A percentile compares a stretch with the other conserved stretches of the same genome.
These are phyloP conservation scores for Umbelopsis ramanniana DNA, from an alignment of 192 early-diverging fungal genomes.

Conservation along the genomic window DNA sequence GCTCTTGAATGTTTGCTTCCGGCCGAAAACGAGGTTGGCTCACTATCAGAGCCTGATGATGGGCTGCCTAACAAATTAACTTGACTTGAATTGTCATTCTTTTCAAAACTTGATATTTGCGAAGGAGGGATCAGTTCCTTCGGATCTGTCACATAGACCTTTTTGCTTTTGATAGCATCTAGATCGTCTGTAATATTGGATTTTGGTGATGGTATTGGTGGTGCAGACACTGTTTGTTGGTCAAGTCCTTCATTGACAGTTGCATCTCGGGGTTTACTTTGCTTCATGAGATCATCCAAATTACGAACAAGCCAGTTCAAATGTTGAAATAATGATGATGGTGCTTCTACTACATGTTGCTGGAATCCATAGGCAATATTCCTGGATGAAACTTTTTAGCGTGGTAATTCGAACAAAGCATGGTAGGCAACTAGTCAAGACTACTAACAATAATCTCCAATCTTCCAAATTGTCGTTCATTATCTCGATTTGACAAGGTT, in stretches of 20 bases:
- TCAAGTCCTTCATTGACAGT: neutral
- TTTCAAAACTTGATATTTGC: neutral
- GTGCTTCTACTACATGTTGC: neutral
- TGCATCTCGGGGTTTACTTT: neutral
- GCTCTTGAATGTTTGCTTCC: neutral
- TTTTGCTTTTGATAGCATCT: neutral
- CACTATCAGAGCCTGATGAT: slow-evolving; percentile 8
- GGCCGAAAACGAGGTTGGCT: neutral
- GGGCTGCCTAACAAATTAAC: neutral
- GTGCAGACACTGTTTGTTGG: neutral
- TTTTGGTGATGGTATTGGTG: neutral
- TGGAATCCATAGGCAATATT: slow-evolving; percentile 5
- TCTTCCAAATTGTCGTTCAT: slow-evolving; percentile 7
- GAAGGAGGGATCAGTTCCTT: neutral
- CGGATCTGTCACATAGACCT: neutral
- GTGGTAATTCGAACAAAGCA: no score
- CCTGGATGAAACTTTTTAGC: neutral
- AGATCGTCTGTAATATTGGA: neutral
- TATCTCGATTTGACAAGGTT: slow-evolving; percentile 14
- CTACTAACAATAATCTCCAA: neutral
- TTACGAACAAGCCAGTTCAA: slow-evolving; percentile 15
- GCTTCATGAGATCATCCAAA: slow-evolving; percentile 6
- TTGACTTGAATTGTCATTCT: neutral
- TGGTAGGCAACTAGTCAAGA: no score
- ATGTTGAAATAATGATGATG: slow-evolving; percentile 7